A percentile compares a stretch with the other conserved stretches of the same genome.
Conservation (phyloP, 139 green algal species). For the Tetradesmus lagerheimii region DNA sequence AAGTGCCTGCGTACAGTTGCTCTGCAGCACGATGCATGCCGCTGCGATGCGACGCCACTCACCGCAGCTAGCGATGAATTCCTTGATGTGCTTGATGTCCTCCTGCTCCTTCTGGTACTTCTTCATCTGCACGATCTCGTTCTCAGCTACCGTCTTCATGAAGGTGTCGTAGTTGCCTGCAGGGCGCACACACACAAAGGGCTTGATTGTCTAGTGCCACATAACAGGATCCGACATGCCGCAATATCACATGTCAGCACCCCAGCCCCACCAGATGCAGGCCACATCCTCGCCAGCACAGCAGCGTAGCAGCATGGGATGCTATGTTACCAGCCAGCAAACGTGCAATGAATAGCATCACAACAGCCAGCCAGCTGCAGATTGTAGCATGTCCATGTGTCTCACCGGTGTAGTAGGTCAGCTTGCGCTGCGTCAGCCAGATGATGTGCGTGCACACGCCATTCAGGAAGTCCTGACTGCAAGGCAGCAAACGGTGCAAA, state of each 20-base stretch:
- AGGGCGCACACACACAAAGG: not conserved
- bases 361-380: not conserved
- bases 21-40: too few species aligned
- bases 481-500: not conserved
- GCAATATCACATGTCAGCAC: too few species aligned
- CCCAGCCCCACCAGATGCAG: too few species aligned
- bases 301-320: too few species aligned
- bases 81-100: slow-evolving; percentile 86
- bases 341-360: not conserved
- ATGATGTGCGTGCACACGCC: slow-evolving; percentile 90
- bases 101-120: slow-evolving; percentile 95
- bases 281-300: too few species aligned
- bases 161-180: slow-evolving; percentile 91
- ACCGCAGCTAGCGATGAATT: slow-evolving; percentile 74
- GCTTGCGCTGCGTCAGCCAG: slow-evolving; percentile 77
- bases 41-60: not conserved
- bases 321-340: too few species aligned
- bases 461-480: slow-evolving; percentile 89
- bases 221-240: too few species aligned
- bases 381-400: not conserved
- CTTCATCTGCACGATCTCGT: slow-evolving; percentile 90
- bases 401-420: slow-evolving; percentile 72
- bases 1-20: too few species aligned
- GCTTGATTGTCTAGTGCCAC: too few species aligned
- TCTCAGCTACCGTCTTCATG: slow-evolving; percentile 80